Base-by-base conservation (phyloP, 495 filamentous ascomycete genomes). In the Penicillium bialowiezense region DNA sequence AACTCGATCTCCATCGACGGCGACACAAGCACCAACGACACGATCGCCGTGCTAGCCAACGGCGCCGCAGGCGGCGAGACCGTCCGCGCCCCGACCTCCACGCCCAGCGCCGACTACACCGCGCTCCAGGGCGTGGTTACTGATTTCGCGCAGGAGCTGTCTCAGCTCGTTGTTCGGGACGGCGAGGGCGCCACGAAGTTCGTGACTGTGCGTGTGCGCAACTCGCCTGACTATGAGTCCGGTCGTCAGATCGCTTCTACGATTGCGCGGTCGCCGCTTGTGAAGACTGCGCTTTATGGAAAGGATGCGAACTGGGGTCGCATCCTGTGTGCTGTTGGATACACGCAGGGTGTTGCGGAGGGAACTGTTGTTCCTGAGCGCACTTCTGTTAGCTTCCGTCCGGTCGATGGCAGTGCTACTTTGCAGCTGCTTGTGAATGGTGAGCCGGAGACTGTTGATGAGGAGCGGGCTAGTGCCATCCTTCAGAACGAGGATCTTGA, bases 151-250 rank as follows among this genome's bases (percentile, higher is more conserved):
- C 82, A 84, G 43, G 83, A 90, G 42, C 82, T 97, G 1, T 91
- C 92, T 13, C 88, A 96, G 68, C 84, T 97, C 17, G 86, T 99
- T 24, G 89, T 99, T 18, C 86, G 91, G 28, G 95, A 99, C 64
- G 93, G 95, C 58, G 93, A 99, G 70, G 93, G 93, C 44, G 95
- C 95, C 3, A 97, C 93, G 13, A 99, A 99, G 72, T 97, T 97
- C 66, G 90, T 99, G 38, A 96, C 88, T 8, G 87, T 98, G 52
- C 83, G 83, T n/a, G 87, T 98, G 28, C 78, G 75, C 23, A 85
- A 90, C 64, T 82, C 84, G 7, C 72, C 84, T 3, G 82, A 81
- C 52, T 83, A 86, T 53, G 70, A 77, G 28, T 84, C 78, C 28
- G 85, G 83, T 0, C 77, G 82, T 12, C 71, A 76, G 65, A 83